Conservation (phyloP, 2,329 filamentous ascomycete species). For the Aspergillus japonicus region DNA sequence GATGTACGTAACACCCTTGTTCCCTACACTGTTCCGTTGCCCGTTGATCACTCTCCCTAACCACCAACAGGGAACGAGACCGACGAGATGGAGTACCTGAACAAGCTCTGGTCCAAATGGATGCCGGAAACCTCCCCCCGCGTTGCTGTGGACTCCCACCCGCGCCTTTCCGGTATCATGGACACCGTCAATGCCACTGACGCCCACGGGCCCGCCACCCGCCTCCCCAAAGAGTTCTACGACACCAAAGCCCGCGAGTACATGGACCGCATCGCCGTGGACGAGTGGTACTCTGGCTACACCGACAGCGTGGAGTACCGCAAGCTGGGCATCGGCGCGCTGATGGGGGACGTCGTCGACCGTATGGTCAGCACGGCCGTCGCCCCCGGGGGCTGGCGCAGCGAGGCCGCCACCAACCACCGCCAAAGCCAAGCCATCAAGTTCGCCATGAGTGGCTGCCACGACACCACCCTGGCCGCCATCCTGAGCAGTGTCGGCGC, state of each 20-base stretch:
- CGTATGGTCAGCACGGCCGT: slow-evolving; percentile 67
- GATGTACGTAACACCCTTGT: slow-evolving; percentile 48
- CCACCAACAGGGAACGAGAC: slow-evolving; percentile 59
- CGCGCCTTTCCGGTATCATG: slow-evolving; percentile 85
- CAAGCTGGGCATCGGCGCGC: slow-evolving; percentile 77
- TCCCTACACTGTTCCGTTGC: not conserved
- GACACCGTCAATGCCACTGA: slow-evolving; percentile 88
- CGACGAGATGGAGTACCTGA: slow-evolving; percentile 80
- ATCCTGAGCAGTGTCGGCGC: slow-evolving; percentile 76
- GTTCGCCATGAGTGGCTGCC: slow-evolving; percentile 80
- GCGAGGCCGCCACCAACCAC: slow-evolving; percentile 45
- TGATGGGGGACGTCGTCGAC: slow-evolving; percentile 79
- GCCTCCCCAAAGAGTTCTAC: slow-evolving; percentile 82
- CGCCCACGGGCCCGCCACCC: slow-evolving; percentile 77
- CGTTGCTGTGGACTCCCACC: slow-evolving; percentile 80
- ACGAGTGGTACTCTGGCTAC: slow-evolving; percentile 93
- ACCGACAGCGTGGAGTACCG: slow-evolving; percentile 82
- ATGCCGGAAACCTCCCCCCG: slow-evolving; percentile 70
- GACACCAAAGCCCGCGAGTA: slow-evolving; percentile 68
- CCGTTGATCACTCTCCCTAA: not conserved
- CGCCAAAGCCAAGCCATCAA: slow-evolving; percentile 52
- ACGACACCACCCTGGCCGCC: slow-evolving; percentile 88
- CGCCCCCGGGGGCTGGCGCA: slow-evolving; percentile 53
- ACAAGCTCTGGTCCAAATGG: slow-evolving; percentile 74
- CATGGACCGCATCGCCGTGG: slow-evolving; percentile 70